Base-by-base conservation (phyloP, 164 flowering plant species). In the Magnolia changhungtana region DNA sequence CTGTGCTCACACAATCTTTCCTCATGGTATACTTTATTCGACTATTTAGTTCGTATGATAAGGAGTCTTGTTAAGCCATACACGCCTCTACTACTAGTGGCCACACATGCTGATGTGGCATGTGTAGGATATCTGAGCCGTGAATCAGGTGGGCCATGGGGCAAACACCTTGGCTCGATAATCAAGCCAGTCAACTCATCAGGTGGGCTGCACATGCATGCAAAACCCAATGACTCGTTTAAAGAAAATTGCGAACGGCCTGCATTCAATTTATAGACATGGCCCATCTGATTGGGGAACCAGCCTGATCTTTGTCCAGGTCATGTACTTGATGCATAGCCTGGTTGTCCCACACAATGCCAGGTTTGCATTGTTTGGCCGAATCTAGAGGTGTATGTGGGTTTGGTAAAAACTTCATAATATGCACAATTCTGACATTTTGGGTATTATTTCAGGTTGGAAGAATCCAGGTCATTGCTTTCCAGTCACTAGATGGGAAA, bases 381-480 rank as follows among this genome's bases (percentile, higher is more conserved):
- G 61, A 10, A 55, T 55, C 45, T 55, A 55, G 61, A 55, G 61
- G 13, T 8, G 11, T 18, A 55, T 55, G 61, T 37, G 61, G 61
- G 18, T 55, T 55, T 55, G 18, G 18, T 18, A 55, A 55, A 29
- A 4, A 45, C 55, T 67, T 65, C 37, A 16, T 13, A 3, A 16
- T 7, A 67, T 31, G 29, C 19, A 21, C 7, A 16, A 67, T 16
- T 67, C 71, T 67, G 71, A 29, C n/a, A 67, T 67, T 18, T 67
- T 37, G 50, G 70, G n/a, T n/a, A n/a, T 55, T 50, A 65, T 58
- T 65, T 76, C 82, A 96, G 99, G 95, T 91, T 67, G 99, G 99
- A 80, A 89, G 98, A 83, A 91, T 96, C 77, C 98, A 96, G 84
- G 98, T 94, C 50, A 91, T 90, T 83, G 98, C 98, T 65, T 96